Evolutionary conservation across 345 rosid species (phyloP), one percentile per base, ranked within the genome.

Genomic region (Syzygium aromaticum): DNA sequence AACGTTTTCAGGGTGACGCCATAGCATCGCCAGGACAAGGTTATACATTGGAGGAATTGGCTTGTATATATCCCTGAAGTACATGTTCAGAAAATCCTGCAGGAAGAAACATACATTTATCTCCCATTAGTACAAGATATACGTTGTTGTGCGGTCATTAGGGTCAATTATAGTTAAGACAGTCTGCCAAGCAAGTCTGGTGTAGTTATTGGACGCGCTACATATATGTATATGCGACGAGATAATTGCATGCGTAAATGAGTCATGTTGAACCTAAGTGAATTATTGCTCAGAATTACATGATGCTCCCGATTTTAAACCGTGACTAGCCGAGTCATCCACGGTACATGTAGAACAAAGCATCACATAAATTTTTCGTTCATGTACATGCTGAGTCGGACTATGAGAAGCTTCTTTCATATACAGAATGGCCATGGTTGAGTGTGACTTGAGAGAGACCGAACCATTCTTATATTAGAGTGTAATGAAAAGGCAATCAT

Each of bases 1-100:
- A 3, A 97, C 92, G 23, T 96, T 96, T 86, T 97, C 98, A 2
- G 98, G 99, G 40, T 97, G 99, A 82, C 99, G 96, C 99, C 99
- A 97, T n/a, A 97, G 87, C 98, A 95, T 91, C 13, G 99, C 99
- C 8, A 96, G 89, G 23, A 96, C 96, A 7, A 97, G 96, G 89
- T 96, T 97, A 90, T 97, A 96, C 1, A 57, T 87, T 14, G 89
- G 52, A 38, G 96, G 96, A 85, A 95, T 93, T 7, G 99, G 95
- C 92, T 90, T 93, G 94, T 93, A 96, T 22, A 91, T 90, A 57
- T 94, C 92, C 91, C 77, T 94, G 87, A 97, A 97, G 89, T 86
- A 96, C 96, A 92, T 91, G 93, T 96, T 97, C 90, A 97, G 77
- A 86, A 96, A 96, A 87, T 97, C 98, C 98, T 94, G 87, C 38